Conservation (phyloP, 208 protist species). For the Crithidia mellificae region DNA sequence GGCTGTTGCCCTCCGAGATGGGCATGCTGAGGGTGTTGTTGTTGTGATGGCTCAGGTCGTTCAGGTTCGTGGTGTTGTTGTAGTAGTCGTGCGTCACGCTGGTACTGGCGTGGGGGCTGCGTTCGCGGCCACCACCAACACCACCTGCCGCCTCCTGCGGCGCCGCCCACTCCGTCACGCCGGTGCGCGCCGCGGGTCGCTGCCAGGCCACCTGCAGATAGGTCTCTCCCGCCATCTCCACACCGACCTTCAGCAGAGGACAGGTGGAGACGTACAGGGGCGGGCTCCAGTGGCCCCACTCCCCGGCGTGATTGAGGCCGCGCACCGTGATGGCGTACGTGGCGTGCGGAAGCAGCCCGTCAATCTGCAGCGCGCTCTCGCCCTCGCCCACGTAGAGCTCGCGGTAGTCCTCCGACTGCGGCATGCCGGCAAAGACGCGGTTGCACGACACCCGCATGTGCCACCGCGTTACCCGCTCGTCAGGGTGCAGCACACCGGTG, state of each 20-base stretch:
- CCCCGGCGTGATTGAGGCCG: slow-evolving; percentile 62
- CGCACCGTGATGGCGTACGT: slow-evolving; percentile 80
- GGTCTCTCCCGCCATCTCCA: slow-evolving; percentile 81
- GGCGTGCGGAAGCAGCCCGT: slow-evolving; percentile 62
- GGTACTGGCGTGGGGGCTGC: slow-evolving; percentile 1
- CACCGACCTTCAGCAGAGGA: slow-evolving; percentile 64
- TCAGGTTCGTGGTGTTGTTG: slow-evolving; percentile 4
- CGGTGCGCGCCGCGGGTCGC: slow-evolving; percentile 40
- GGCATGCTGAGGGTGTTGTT: slow-evolving; percentile 16
- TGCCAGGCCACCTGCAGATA: slow-evolving; percentile 82
- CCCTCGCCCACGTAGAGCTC: slow-evolving; percentile 55
- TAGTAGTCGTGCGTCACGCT: background rate
- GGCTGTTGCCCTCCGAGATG: slow-evolving; percentile 6
- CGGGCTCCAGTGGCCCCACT: slow-evolving; percentile 90
- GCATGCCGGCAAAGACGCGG: slow-evolving; percentile 71
- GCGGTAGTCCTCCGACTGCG: slow-evolving; percentile 52
- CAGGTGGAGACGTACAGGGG: slow-evolving; percentile 62
- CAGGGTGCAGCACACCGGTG: slow-evolving; percentile 47
- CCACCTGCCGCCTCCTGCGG: slow-evolving; percentile 9
- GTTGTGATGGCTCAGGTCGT: slow-evolving; percentile 9
- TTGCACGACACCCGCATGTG: slow-evolving; percentile 77
- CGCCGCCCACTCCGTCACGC: slow-evolving; percentile 11
- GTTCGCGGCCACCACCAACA: background rate
- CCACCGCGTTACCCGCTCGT: slow-evolving; percentile 80
- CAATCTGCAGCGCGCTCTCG: slow-evolving; percentile 55